Base-by-base conservation (phyloP, 352 stramenopile genomes). In the Pythium apleroticum region DNA sequence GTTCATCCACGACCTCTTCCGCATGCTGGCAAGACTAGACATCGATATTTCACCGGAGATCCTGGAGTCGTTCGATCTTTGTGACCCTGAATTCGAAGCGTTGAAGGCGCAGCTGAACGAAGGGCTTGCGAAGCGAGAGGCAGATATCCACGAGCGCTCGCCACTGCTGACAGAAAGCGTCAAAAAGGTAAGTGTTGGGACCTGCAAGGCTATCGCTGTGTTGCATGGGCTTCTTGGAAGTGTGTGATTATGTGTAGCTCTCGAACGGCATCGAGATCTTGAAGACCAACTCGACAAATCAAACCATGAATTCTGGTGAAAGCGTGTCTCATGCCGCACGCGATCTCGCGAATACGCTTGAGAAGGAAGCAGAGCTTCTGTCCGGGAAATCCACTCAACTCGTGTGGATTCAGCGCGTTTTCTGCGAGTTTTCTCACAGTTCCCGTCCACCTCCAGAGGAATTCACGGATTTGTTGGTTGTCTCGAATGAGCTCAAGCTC, bases 1-100 rank as follows among this genome's bases (percentile, higher is more conserved):
- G 3, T 84, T 88, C n/a, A 33, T 89, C 0, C 57, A 76, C 12
- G 61, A 85, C 0, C 67, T 89, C 14, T 80, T 86, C 12, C 20
- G 12, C 0, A 17, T 84, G 11, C 30, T 89, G 0, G 52, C 69
- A 8, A 61, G 63, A 3, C 69, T 89, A 1, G 65, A 69, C 9
- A 76, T 89, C 19, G 19, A 35, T 0, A 66, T 80, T 20, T 60
- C 80, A 5, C n/a, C 65, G 0, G 49, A 76, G 3, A 78, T 75
- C 0, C 12, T 52, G 0, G 71, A 77, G 49, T 31, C 57, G 17
- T 77, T 69, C 55, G 63, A 77, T 31, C 52, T 77, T 0, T 73
- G 68, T 14, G 66, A 73, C 27, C 71, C 71, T 3, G 71, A 77
- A 37, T 71, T 72, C 37, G 65, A 66, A 31, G 65, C 71, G 7